A percentile compares a stretch with the other conserved stretches of the same genome.
These are phyloP conservation scores for Floccularia luteovirens DNA, from an alignment of 768 basidiomycete species.

Conservation along the genomic window DNA sequence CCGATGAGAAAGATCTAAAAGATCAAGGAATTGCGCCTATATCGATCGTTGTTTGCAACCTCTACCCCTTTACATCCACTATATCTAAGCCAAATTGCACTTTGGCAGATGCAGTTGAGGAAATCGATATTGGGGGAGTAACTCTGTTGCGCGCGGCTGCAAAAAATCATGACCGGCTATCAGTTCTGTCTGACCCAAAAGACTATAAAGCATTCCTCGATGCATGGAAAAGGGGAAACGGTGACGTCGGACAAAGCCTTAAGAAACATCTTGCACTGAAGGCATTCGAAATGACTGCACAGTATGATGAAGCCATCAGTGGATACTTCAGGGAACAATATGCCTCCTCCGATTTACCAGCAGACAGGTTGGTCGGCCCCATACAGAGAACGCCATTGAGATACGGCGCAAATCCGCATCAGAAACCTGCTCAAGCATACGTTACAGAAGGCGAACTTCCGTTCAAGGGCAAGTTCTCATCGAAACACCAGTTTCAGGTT, in stretches of 20 bases:
- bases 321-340: slow-evolving; percentile 97
- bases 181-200: slow-evolving; percentile 78
- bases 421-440: slow-evolving; percentile 96
- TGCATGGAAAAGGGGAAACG: slow-evolving; percentile 69
- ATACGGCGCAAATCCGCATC: slow-evolving; percentile 98
- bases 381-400: slow-evolving; percentile 83
- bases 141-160: slow-evolving; percentile 96
- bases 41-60: slow-evolving; percentile 96
- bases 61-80: slow-evolving; percentile 94
- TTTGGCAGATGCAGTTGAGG: slow-evolving; percentile 89
- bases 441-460: slow-evolving; percentile 85
- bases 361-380: slow-evolving; percentile 54
- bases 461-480: slow-evolving; percentile 71
- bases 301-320: slow-evolving; percentile 92
- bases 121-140: slow-evolving; percentile 98
- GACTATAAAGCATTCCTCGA: slow-evolving; percentile 83
- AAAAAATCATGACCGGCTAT: slow-evolving; percentile 94
- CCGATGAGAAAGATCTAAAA: slow-evolving; percentile 81
- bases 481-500: not conserved
- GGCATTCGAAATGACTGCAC: slow-evolving; percentile 95
- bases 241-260: slow-evolving; percentile 64
- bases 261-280: slow-evolving; percentile 84
- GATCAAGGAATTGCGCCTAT: slow-evolving; percentile 86
- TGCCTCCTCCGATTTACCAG: slow-evolving; percentile 66
- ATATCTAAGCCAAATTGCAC: slow-evolving; percentile 86